A percentile compares a stretch with the other conserved stretches of the same genome.
Evolutionary conservation across 441 rosid genomes (phyloP).

Genomic region (Manihot esculenta): DNA sequence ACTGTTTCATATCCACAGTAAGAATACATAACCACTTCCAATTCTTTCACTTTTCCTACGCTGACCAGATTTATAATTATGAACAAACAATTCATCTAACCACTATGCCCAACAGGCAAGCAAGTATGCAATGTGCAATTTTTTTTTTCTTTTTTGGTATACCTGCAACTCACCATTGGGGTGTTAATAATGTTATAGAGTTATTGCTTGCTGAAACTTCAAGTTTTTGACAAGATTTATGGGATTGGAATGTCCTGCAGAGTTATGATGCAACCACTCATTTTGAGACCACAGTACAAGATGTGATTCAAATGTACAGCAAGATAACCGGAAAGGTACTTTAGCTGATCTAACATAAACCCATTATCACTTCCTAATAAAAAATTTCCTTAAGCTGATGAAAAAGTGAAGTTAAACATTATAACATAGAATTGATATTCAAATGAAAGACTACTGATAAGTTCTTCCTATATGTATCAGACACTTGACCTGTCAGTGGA

Average conservation of each 20-base stretch:
- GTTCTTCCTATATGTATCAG: neutral
- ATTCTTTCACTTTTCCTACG: neutral
- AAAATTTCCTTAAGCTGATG: neutral
- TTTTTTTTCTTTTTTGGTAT: too few relatives aligned
- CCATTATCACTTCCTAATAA: neutral
- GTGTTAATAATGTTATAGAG: neutral
- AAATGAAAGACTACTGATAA: neutral
- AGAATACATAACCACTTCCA: neutral
- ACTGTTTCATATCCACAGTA: conserved; percentile 5
- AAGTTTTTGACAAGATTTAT: neutral
- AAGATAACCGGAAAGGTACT: conserved; percentile 10
- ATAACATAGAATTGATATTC: neutral
- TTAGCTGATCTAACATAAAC: neutral
- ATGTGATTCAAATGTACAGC: conserved; percentile 10
- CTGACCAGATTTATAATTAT: too few relatives aligned
- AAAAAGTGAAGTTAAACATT: neutral
- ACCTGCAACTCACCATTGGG: too few relatives aligned
- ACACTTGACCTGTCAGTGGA: conserved; percentile 15
- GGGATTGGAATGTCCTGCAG: neutral
- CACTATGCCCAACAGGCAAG: too few relatives aligned
- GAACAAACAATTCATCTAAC: neutral
- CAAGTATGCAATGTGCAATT: too few relatives aligned
- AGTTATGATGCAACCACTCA: conserved; percentile 3
- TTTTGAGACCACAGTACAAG: conserved; percentile 9
- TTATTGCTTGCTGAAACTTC: neutral